These are phyloP conservation scores for Mycosphaerella arachidis DNA, from an alignment of 2,329 filamentous ascomycete species.

Conservation along the genomic window DNA sequence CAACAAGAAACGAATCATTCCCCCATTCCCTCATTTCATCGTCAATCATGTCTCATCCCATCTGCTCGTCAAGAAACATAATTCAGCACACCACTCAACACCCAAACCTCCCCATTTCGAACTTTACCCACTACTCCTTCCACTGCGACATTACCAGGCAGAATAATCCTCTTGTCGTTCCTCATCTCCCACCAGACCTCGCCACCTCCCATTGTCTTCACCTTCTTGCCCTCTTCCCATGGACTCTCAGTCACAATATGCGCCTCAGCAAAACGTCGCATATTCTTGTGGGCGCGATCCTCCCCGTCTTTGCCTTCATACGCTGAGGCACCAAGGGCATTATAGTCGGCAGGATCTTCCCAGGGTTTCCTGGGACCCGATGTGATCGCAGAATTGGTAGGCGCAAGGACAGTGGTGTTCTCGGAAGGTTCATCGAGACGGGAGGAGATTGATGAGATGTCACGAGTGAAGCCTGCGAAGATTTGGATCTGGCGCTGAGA, in stretches of 20 bases:
- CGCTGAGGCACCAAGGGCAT: slow-evolving; percentile 59
- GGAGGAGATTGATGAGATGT: slow-evolving; percentile 63
- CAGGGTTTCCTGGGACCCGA: slow-evolving; percentile 78
- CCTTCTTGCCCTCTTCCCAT: slow-evolving; percentile 66
- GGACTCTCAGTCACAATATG: slow-evolving; percentile 74
- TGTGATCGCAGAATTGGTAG: slow-evolving; percentile 76
- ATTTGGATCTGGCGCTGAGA: slow-evolving; percentile 74
- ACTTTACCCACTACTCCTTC: slow-evolving; percentile 69
- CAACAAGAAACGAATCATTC: neutral
- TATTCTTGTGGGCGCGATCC: slow-evolving; percentile 70
- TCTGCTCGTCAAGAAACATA: slow-evolving; percentile 33
- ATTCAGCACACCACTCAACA: slow-evolving; percentile 59
- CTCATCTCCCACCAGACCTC: slow-evolving; percentile 79
- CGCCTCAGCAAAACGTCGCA: slow-evolving; percentile 76
- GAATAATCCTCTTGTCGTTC: slow-evolving; percentile 64
- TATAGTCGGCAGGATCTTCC: slow-evolving; percentile 72
- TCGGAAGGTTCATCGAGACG: slow-evolving; percentile 62
- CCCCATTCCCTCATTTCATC: neutral
- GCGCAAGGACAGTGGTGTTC: slow-evolving; percentile 83
- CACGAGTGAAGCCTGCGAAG: slow-evolving; percentile 75
- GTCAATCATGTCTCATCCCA: neutral
- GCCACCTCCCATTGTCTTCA: slow-evolving; percentile 62
- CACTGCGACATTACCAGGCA: slow-evolving; percentile 77
- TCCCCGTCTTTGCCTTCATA: slow-evolving; percentile 73
- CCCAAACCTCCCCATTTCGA: slow-evolving; percentile 85